Evolutionary conservation across 495 filamentous ascomycete species (phyloP).

Genomic region (Trichoderma orchidacearum): DNA sequence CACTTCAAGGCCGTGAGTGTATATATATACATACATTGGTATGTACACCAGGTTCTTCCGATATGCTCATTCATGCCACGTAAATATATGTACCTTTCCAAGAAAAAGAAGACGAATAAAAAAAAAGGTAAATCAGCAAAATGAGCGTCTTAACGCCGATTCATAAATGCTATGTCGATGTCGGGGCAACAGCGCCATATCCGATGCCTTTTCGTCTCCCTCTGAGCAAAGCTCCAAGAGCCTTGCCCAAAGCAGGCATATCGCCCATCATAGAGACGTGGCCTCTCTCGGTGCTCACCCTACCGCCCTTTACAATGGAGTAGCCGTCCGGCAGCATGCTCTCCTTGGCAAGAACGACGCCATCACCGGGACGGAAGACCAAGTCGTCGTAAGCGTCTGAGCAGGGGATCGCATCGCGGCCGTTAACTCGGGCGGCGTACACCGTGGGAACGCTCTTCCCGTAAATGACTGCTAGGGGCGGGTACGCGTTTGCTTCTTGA

Average conservation of each 20-base stretch:
- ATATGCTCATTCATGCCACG: no score
- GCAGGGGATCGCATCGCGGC: constrained; percentile 48
- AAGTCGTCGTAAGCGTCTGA: constrained; percentile 78
- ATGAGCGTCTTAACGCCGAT: neutral
- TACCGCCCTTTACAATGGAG: constrained; percentile 50
- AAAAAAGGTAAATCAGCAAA: neutral
- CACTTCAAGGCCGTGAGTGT: no score
- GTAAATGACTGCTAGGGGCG: constrained; percentile 76
- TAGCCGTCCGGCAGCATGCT: constrained; percentile 83
- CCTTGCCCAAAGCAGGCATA: constrained; percentile 65
- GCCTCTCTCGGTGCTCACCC: constrained; percentile 67
- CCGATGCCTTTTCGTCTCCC: constrained; percentile 63
- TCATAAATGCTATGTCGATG: neutral
- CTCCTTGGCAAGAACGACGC: constrained; percentile 73
- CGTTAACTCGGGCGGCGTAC: constrained; percentile 57
- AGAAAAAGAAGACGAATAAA: neutral
- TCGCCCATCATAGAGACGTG: constrained; percentile 82
- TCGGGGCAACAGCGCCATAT: neutral
- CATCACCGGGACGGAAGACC: constrained; percentile 77
- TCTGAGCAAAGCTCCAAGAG: constrained; percentile 48
- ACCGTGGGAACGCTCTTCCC: constrained; percentile 79
- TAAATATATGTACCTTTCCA: no score
- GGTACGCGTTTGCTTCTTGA: constrained; percentile 56
- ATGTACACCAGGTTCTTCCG: no score
- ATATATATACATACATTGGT: no score